phyloP scores from a whole-genome alignment of 2,329 filamentous ascomycete genomes.

The Pyricularia grisea region DNA sequence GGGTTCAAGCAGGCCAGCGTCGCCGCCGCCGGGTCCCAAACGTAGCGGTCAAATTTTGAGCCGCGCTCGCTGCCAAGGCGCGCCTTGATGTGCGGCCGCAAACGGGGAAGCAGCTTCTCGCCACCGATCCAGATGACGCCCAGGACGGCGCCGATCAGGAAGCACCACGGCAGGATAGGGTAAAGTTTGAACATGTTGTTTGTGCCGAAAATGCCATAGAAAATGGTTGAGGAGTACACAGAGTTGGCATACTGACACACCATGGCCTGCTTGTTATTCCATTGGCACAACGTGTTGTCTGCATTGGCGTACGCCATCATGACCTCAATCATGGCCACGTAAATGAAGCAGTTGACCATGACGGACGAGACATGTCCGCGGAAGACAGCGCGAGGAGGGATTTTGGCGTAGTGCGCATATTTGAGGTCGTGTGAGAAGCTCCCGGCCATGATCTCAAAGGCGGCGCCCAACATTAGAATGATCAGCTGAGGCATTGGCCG shows the following conservation, averaged over 20 bases:
- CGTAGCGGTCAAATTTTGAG: neutral
- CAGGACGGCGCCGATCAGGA: slow-evolving; percentile 8
- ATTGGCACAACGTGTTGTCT: slow-evolving; percentile 12
- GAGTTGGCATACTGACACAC: slow-evolving; percentile 21
- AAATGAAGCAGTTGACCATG: slow-evolving; percentile 29
- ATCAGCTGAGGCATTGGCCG: slow-evolving; percentile 1
- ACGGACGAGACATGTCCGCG: slow-evolving; percentile 32
- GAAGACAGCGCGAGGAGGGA: slow-evolving; percentile 29
- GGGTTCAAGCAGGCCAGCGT: slow-evolving; percentile 8
- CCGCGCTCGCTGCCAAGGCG: neutral
- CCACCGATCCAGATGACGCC: slow-evolving; percentile 6
- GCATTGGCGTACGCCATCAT: slow-evolving; percentile 24
- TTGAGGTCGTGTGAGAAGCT: slow-evolving; percentile 25
- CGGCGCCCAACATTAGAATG: slow-evolving; percentile 2
- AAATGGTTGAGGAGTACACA: slow-evolving; percentile 21
- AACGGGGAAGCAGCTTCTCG: slow-evolving; percentile 2
- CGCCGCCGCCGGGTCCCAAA: neutral
- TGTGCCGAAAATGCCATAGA: slow-evolving; percentile 22
- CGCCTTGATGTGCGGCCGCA: neutral
- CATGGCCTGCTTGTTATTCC: slow-evolving; percentile 3
- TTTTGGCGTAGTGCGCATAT: slow-evolving; percentile 31
- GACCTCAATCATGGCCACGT: slow-evolving; percentile 30
- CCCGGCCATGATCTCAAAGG: slow-evolving; percentile 3
- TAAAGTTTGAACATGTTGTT: slow-evolving; percentile 9
- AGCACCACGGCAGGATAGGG: slow-evolving; percentile 7